Conservation (phyloP, 129 eudicot genomes). For the Flaveria robusta region DNA sequence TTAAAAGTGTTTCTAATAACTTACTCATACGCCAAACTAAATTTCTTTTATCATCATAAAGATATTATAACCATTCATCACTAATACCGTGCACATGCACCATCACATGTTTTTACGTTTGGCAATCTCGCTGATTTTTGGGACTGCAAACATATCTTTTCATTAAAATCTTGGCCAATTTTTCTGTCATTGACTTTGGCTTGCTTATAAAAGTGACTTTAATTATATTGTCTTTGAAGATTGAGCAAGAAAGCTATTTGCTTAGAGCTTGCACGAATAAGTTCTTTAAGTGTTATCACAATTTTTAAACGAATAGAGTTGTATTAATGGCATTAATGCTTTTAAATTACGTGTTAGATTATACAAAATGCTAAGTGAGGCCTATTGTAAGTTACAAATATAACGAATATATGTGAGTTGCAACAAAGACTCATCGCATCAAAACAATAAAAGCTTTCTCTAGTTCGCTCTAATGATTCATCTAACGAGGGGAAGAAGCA, state of each 20-base stretch:
- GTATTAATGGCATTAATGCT: not conserved
- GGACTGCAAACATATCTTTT: not conserved
- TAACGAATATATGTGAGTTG: not conserved
- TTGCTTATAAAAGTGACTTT: not conserved
- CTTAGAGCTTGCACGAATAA: too few relatives aligned
- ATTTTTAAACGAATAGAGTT: not conserved
- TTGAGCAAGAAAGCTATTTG: too few relatives aligned
- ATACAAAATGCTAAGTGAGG: not conserved
- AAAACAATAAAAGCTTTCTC: not conserved
- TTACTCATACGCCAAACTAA: not conserved
- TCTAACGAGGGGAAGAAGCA: slow-evolving; percentile 37
- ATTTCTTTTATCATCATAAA: not conserved
- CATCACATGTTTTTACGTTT: not conserved
- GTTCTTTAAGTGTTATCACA: not conserved
- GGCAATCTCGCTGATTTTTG: slow-evolving; percentile 7
- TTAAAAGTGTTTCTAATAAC: too few relatives aligned
- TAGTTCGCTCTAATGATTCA: not conserved
- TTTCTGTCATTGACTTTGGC: not conserved
- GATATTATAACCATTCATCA: not conserved
- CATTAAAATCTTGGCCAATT: not conserved
- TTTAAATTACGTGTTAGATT: not conserved
- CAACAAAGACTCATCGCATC: not conserved
- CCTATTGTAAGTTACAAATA: not conserved
- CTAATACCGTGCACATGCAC: not conserved
- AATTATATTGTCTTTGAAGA: too few relatives aligned